phyloP scores from a whole-genome alignment of 1,284 basidiomycete genomes.

The Ganoderma leucocontextum region DNA sequence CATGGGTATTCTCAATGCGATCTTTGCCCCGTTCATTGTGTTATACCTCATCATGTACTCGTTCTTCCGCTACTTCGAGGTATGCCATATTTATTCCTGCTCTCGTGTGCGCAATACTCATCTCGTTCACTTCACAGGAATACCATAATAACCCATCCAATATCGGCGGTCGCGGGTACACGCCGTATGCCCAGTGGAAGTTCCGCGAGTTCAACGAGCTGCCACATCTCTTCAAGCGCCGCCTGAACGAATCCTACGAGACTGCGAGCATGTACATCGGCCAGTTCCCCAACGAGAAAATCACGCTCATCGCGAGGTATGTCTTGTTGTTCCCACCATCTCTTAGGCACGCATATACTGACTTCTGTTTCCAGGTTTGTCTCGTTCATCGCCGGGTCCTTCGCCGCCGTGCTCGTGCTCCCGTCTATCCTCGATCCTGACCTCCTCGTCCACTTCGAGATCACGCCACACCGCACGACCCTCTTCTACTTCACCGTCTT shows the following conservation, averaged over 20 bases:
- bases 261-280: conserved; percentile 95
- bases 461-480: conserved; percentile 92
- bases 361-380: conserved; percentile 71
- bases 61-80: conserved; percentile 99
- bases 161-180: conserved; percentile 92
- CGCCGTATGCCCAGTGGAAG: conserved; percentile 96
- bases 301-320: conserved; percentile 89
- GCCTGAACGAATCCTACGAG: conserved; percentile 90
- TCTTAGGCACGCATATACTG: background rate
- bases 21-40: conserved; percentile 97
- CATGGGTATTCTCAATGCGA: conserved; percentile 94
- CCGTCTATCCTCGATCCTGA: conserved; percentile 94
- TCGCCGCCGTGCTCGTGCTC: conserved; percentile 92
- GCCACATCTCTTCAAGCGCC: conserved; percentile 89
- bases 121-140: conserved; percentile 65
- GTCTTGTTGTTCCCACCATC: background rate
- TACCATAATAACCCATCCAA: conserved; percentile 98
- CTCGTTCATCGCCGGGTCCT: conserved; percentile 95
- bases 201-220: conserved; percentile 99
- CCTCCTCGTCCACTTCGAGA: conserved; percentile 92
- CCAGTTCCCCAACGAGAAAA: conserved; percentile 96
- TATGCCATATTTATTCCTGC: conserved; percentile 44
- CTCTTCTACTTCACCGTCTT: conserved; percentile 94
- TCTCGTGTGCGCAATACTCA: background rate
- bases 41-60: conserved; percentile 97